Base-by-base conservation (phyloP, 1,284 basidiomycete genomes). In the Porogramme epimiltina region DNA sequence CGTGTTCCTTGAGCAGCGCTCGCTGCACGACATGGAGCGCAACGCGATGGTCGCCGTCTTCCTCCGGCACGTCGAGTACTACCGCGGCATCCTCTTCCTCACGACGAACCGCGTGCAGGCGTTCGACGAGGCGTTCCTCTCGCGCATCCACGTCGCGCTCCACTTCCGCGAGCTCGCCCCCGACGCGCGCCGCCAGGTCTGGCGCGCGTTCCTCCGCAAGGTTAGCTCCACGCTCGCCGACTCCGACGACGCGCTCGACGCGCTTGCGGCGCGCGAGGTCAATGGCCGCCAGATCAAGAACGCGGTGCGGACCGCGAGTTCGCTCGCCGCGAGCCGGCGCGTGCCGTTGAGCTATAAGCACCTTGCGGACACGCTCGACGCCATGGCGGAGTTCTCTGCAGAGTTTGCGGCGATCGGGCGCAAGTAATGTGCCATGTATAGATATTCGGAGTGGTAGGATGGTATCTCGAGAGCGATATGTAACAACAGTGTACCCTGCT, bases 41-140 rank as follows among this genome's bases (percentile, higher is more conserved):
- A 85, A 85, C 59, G 82, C 82, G 3, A 81, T 85, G 76, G 82
- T 85, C 13, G 80, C 82, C 2, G 79, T 84, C 16, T 84, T 84
- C 72, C 70, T 83, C 41, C 79, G 81, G 20, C 78, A 80, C 56
- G 74, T 84, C 48, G 82, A 85, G 62, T 85, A 84, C 64, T 82
- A 84, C 66, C 77, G 76, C 40, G 82, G 81, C 2, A 80, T 84
- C 62, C 74, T 86, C 44, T 84, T 87, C 74, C 71, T 87, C 37
- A 85, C 84, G n/a, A 85, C 83, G n/a, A 86, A 85, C 63, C 76
- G 84, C 33, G 78, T 86, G 36, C 76, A 78, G 54, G 73, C 77
- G 2, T 85, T 85, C 63, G 84, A 85, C 62, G 80, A 82, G 56
- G 84, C 83, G 9, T 86, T 85, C 76, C 74, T 82, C 42, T 84